Percentiles rank a stretch among this genome's conserved stretches.
phyloP scores from a whole-genome alignment of 2,329 filamentous ascomycete species.

The Iodosphaeria phyllophila region DNA sequence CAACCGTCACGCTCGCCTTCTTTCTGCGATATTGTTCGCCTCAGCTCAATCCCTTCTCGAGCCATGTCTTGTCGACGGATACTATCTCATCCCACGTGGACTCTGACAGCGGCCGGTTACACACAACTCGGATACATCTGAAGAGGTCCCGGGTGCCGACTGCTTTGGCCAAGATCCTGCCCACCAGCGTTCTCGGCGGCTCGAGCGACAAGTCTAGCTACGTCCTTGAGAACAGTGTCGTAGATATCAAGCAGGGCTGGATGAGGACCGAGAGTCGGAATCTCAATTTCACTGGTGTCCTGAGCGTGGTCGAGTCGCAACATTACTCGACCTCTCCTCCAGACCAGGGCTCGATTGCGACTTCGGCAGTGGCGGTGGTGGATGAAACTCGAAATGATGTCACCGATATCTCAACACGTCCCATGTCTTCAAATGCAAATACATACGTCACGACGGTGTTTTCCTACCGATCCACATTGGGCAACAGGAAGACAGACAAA shows the following conservation, averaged over 20 bases:
- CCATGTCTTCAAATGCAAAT: slow-evolving; percentile 12
- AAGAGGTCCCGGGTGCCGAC: slow-evolving; percentile 65
- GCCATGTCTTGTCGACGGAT: slow-evolving; percentile 68
- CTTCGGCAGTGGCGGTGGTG: slow-evolving; percentile 9
- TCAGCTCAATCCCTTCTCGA: slow-evolving; percentile 58
- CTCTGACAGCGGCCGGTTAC: slow-evolving; percentile 51
- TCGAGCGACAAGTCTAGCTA: slow-evolving; percentile 54
- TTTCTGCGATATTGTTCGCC: slow-evolving; percentile 68
- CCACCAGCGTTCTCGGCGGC: slow-evolving; percentile 48
- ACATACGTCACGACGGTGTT: slow-evolving; percentile 60
- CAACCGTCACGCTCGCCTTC: slow-evolving; percentile 73
- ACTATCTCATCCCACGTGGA: slow-evolving; percentile 61
- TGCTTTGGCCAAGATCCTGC: slow-evolving; percentile 58
- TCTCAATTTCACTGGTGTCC: slow-evolving; percentile 63
- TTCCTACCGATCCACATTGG: slow-evolving; percentile 52
- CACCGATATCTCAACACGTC: slow-evolving; percentile 4
- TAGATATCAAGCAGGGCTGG: slow-evolving; percentile 65
- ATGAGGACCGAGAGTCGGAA: slow-evolving; percentile 71
- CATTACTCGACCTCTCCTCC: slow-evolving; percentile 32
- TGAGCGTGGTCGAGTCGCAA: slow-evolving; percentile 63
- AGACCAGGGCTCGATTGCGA: slow-evolving; percentile 12
- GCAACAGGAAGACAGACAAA: slow-evolving; percentile 44
- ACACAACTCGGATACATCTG: slow-evolving; percentile 63
- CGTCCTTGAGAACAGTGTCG: slow-evolving; percentile 62
- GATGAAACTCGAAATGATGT: too few species aligned